Percentiles rank a stretch among this genome's conserved stretches.
Evolutionary conservation across 106 monocot genomes (phyloP).

Genomic region (Dioscorea alata): DNA sequence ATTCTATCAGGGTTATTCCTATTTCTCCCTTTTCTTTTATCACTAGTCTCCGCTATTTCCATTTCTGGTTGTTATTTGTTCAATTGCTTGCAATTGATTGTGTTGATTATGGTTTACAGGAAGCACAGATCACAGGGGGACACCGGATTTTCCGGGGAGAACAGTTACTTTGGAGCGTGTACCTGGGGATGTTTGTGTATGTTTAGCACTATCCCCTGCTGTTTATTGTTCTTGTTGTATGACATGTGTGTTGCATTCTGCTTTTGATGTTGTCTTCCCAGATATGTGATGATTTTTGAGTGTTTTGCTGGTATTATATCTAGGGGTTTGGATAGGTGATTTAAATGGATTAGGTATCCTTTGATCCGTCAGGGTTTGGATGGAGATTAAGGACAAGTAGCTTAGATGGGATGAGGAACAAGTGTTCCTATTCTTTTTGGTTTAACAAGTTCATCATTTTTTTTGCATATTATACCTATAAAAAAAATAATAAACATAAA

Average conservation of each 20-base stretch:
- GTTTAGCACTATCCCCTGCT: background rate
- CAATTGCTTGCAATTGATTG: background rate
- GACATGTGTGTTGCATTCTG: background rate
- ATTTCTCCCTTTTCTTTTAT: background rate
- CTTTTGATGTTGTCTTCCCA: too few relatives aligned
- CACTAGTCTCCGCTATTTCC: background rate
- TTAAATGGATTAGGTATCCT: too few relatives aligned
- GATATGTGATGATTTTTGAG: too few relatives aligned
- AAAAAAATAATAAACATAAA: too few relatives aligned
- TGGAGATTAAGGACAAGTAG: too few relatives aligned
- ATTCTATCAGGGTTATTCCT: conserved; percentile 71
- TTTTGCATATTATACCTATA: too few relatives aligned
- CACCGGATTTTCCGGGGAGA: conserved; percentile 78
- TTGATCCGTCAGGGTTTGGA: too few relatives aligned
- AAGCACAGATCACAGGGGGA: conserved; percentile 95
- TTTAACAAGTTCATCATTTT: too few relatives aligned
- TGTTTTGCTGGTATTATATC: too few relatives aligned
- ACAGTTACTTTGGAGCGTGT: conserved; percentile 74
- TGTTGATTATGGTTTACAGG: conserved; percentile 27
- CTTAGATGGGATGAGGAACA: too few relatives aligned
- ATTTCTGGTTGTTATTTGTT: background rate
- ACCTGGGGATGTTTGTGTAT: conserved; percentile 65
- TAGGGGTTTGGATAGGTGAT: too few relatives aligned
- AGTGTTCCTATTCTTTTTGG: too few relatives aligned
- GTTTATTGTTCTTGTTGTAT: background rate